Base-by-base conservation (phyloP, 2,329 filamentous ascomycete genomes). In the Neofusicoccum umdonicola region DNA sequence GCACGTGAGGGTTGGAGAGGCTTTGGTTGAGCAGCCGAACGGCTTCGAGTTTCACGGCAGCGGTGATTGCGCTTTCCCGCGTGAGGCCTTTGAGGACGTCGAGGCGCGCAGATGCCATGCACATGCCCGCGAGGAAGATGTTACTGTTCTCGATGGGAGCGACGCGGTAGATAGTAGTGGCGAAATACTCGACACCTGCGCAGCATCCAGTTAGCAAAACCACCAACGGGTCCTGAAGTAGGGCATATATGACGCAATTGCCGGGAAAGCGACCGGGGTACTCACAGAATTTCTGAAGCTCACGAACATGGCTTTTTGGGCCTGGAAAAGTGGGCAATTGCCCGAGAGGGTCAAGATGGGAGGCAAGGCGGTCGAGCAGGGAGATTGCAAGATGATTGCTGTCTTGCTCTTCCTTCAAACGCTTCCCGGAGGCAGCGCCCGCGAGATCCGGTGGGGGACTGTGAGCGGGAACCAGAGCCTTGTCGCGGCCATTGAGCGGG, bases 111-210 rank as follows among this genome's bases (percentile, higher is more conserved):
- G 54, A 58, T 4, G 54, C 54, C 54, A 58, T 58, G 15, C 54
- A 58, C 54, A 58, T 58, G 54, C 54, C 54, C 15, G 54, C 54
- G 13, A 58, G 54, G 15, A 58, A 58, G 19, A 58, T 34, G 39
- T 58, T 58, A 22, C 54, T 58, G 15, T 58, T 58, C 27, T 45
- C 54, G 44, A 58, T 58, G 8, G 54, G 54, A 17, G 54, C 54
- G 27, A 58, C 22, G 27, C 54, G 54, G 54, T 58, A 58, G 27
- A 58, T 58, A 39, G 54, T 58, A 0, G 54, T 44, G 34, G 54
- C 22, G n/a, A 58, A 58, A 12, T 58, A 58, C 22, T 58, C 54
- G 39, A 58, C 54, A 22, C 54, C 54, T 58, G 54, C 8, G 12
- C 17, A 8, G 12, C 9, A 15, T 22, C 44, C 54, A 58, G 54